Percentiles rank a stretch among this genome's conserved stretches.
Evolutionary conservation across 805 yeast species (phyloP).

Genomic region (Teunomyces lycoperdinae): DNA sequence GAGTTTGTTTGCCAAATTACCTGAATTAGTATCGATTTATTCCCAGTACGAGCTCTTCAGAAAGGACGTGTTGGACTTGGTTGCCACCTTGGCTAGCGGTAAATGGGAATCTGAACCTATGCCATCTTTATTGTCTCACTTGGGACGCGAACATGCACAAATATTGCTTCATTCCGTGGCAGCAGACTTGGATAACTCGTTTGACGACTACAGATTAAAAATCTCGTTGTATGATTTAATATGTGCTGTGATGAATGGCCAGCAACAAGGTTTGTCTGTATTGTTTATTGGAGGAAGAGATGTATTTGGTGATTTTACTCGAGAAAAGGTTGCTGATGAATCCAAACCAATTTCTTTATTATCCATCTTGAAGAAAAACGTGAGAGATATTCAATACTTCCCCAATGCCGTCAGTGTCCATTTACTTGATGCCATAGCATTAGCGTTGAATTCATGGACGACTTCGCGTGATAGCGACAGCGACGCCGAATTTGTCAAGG

Average conservation of each 20-base stretch:
- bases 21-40: conserved; percentile 58
- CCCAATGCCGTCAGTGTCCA: conserved; percentile 66
- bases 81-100: conserved; percentile 56
- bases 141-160: conserved; percentile 64
- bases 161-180: conserved; percentile 59
- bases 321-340: conserved; percentile 15
- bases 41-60: conserved; percentile 48
- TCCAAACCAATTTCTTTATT: conserved; percentile 43
- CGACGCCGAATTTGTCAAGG: conserved; percentile 47
- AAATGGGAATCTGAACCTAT: conserved; percentile 53
- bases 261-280: conserved; percentile 76
- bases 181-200: conserved; percentile 54
- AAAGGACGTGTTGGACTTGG: conserved; percentile 48
- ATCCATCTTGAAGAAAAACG: conserved; percentile 52
- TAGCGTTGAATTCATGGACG: conserved; percentile 78
- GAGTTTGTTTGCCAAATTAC: conserved; percentile 52
- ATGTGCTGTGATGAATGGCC: conserved; percentile 64
- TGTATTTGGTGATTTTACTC: conserved; percentile 36
- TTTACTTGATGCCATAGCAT: conserved; percentile 67
- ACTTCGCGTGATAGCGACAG: conserved; percentile 51
- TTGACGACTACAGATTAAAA: conserved; percentile 52
- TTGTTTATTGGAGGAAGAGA: conserved; percentile 62
- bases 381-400: conserved; percentile 48
- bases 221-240: conserved; percentile 61
- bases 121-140: conserved; percentile 79